These are phyloP conservation scores for Escovopsis sp. DNA, from an alignment of 2,329 filamentous ascomycete species.

Conservation along the genomic window DNA sequence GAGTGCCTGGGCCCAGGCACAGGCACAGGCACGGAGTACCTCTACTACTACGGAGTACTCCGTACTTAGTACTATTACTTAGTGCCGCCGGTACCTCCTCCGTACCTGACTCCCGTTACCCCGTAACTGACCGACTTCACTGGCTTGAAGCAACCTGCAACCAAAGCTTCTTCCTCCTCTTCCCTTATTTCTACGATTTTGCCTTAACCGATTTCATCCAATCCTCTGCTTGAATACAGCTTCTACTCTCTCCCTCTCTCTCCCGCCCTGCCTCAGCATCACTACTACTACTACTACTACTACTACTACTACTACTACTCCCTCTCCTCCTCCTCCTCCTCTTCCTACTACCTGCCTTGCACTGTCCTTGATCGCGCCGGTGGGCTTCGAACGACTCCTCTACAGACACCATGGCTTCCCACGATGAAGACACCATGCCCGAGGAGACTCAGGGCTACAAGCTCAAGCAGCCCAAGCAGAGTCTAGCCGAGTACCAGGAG, in stretches of 20 bases:
- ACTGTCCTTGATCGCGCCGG: neutral
- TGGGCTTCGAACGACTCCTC: neutral
- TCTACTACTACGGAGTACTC: too few species aligned
- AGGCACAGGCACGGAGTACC: too few species aligned
- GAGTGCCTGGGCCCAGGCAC: too few species aligned
- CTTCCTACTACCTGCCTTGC: conserved; percentile 2
- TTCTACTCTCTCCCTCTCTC: conserved; percentile 1
- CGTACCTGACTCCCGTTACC: neutral
- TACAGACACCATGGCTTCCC: conserved; percentile 44
- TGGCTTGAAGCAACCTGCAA: neutral
- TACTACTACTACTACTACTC: too few species aligned
- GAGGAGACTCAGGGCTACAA: conserved; percentile 94
- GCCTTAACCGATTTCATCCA: too few species aligned
- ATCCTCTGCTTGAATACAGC: neutral
- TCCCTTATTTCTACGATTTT: neutral
- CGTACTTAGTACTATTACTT: too few species aligned
- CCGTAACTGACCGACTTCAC: conserved; percentile 2
- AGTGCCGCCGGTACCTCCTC: neutral
- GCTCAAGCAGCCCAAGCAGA: conserved; percentile 93
- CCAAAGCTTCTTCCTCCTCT: neutral
- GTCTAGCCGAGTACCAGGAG: conserved; percentile 82
- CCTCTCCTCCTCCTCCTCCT: neutral
- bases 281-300: too few species aligned
- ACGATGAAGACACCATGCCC: conserved; percentile 68
- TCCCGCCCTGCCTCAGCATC: neutral